Evolutionary conservation across 345 rosid species (phyloP), one percentile per base, ranked within the genome.

Genomic region (Stellera chamaejasme): DNA sequence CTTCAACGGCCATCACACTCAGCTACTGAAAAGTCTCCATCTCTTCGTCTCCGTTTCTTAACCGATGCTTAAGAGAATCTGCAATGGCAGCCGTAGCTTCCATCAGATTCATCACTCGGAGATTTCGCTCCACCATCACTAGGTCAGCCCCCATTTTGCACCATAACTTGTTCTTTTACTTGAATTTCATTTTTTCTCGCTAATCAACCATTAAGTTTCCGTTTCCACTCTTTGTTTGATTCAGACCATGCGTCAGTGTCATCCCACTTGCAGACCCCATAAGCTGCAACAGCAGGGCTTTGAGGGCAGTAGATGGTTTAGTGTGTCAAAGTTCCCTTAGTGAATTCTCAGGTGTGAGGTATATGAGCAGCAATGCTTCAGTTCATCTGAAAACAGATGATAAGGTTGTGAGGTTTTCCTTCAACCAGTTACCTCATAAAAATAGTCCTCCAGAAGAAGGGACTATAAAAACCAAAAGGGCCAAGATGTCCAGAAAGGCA

Each of bases 361-460:
- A 66, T 57, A 48, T 66, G 69, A 80, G 87, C 66, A 80, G 87
- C 66, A 66, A 51, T 57, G 69, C 75, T 5, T 67, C 88, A 13
- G 15, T 92, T 56, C 78, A 81, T 68, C 60, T 88, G 68, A 77
- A 72, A 70, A 78, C 82, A 11, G 82, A 79, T 50, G 69, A 70
- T 50, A 75, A 76, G 73, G 75, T 82, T 50, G 76, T 84, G 46
- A 82, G 88, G 79, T 88, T 91, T 81, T 69, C 85, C 48, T 45
- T 82, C 66, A 68, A 65, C 58, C 77, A 77, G 63, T 62, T 48
- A 13, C 6, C 4, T 12, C 60, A 56, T 27, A 66, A 56, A 54
- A 53, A 14, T 56, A 75, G 55, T 48, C 59, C 75, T 45, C 25
- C 65, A 43, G 55, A 50, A 10, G 61, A 48, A 58, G 76, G 47